Evolutionary conservation across 164 flowering plant species (phyloP), one percentile per base, ranked within the genome.

Genomic region (Vitis rotundifolia): DNA sequence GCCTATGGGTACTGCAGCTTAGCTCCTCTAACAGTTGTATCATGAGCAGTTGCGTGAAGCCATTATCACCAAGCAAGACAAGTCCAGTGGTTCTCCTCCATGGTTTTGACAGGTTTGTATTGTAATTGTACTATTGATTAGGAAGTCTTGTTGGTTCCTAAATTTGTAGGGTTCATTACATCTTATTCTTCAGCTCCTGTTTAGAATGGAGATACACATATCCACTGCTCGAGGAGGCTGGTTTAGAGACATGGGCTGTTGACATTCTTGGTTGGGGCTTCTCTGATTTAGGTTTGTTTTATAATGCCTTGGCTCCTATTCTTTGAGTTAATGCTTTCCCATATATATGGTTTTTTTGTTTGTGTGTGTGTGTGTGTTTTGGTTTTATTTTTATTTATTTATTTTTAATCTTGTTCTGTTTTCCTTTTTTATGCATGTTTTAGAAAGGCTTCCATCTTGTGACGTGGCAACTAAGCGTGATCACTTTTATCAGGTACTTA

Each of bases 201-300:
- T 87, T 92, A 81, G 97, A 95, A 78, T 95, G 99, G 99, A 93
- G 99, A 79, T 89, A 76, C 70, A 68, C 90, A 22, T 84, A 80
- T 67, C 99, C 99, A 10, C 59, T 91, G 82, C 92, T 95, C 29
- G 99, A 95, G 84, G 89, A 91, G 70, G 96, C 94, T 59, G 92
- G 94, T n/a, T 44, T 91, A 58, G 98, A 91, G 78, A 80, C 91
- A 19, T 95, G 99, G 99, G 97, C 94, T 49, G 66, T 93, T 56
- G 99, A 95, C 69, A 73, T 95, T 76, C 94, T 95, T 69, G 99
- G 99, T 8, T 95, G 99, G 99, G 99, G 98, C 37, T 95, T 95
- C 84, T 89, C 90, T 76, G 94, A 91, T 79, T 82, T 95, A 77
- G 96, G 98, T 91, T 59, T 64, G 81, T 73, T 63, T 51, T 53